Percentiles rank a stretch among this genome's conserved stretches.
Evolutionary conservation across 345 rosid genomes (phyloP).

Genomic region (Pelargonium nanum): DNA sequence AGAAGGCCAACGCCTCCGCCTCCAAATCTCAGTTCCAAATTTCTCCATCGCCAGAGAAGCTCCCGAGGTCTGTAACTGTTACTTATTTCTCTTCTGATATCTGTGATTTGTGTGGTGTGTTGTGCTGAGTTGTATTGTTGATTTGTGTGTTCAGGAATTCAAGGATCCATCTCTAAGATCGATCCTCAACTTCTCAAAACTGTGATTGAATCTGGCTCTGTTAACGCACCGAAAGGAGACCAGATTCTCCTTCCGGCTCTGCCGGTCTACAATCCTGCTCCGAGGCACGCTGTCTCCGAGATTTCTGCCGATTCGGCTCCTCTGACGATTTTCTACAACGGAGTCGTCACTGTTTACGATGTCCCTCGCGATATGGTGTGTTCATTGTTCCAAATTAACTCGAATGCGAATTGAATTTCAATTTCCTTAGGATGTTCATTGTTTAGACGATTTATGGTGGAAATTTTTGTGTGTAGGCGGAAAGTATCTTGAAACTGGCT

Average conservation of each 20-base stretch:
- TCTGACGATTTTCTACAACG: conserved; percentile 86
- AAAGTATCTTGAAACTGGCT: conserved; percentile 47
- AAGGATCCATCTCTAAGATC: conserved; percentile 75
- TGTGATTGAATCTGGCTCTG: conserved; percentile 44
- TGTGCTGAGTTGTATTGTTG: background rate
- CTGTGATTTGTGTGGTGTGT: background rate
- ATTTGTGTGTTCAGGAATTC: conserved; percentile 38
- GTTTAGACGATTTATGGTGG: background rate
- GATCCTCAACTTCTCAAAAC: conserved; percentile 66
- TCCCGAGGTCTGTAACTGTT: conserved; percentile 39
- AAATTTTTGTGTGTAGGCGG: conserved; percentile 29
- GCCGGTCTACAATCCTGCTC: conserved; percentile 26
- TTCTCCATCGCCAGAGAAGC: conserved; percentile 53
- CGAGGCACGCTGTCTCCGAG: conserved; percentile 30
- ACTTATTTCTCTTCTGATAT: background rate
- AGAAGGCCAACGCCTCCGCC: conserved; percentile 21
- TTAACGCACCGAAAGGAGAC: conserved; percentile 18
- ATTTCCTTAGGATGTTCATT: background rate
- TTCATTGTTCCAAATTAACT: background rate
- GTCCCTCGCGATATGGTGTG: conserved; percentile 49
- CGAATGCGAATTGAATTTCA: background rate
- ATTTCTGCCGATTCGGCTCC: conserved; percentile 37
- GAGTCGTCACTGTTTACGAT: conserved; percentile 57
- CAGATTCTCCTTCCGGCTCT: conserved; percentile 18
- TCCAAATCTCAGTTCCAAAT: conserved; percentile 37